Evolutionary conservation across 2,329 filamentous ascomycete species (phyloP).

Genomic region (Hymenoscyphus linearis): DNA sequence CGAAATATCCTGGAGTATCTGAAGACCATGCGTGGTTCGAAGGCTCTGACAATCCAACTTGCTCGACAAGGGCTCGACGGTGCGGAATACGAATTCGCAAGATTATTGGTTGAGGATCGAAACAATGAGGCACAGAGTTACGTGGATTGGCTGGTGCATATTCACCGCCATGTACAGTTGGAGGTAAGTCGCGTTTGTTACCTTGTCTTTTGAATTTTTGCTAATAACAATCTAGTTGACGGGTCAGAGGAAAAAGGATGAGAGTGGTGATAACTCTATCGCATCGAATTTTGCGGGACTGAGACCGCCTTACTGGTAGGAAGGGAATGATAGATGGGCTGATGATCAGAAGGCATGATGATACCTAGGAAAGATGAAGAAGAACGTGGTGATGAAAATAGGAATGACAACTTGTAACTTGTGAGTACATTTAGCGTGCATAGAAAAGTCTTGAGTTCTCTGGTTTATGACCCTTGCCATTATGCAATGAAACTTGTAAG

Average conservation of each 20-base stretch:
- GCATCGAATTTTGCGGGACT: slow-evolving; percentile 53
- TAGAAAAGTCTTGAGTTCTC: slow-evolving; percentile 2
- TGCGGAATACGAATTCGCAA: slow-evolving; percentile 92
- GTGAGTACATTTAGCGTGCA: slow-evolving; percentile 10
- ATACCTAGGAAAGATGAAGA: slow-evolving; percentile 8
- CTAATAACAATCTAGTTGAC: slow-evolving; percentile 44
- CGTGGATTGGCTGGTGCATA: slow-evolving; percentile 95
- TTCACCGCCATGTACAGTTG: slow-evolving; percentile 88
- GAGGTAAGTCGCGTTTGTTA: slow-evolving; percentile 52
- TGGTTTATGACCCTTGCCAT: background rate
- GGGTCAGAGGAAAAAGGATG: slow-evolving; percentile 67
- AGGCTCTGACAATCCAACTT: slow-evolving; percentile 83
- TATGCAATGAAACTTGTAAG: background rate
- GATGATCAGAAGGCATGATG: slow-evolving; percentile 5
- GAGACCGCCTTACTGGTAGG: slow-evolving; percentile 55
- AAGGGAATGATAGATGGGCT: background rate
- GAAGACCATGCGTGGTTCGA: slow-evolving; percentile 72
- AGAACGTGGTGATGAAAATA: background rate
- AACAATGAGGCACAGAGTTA: slow-evolving; percentile 98
- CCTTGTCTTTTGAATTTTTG: background rate
- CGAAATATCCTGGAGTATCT: slow-evolving; percentile 90
- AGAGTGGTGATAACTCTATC: slow-evolving; percentile 45
- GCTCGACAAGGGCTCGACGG: slow-evolving; percentile 91
- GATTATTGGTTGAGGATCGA: slow-evolving; percentile 84
- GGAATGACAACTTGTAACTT: background rate